These are phyloP conservation scores for Mycena sanguinolenta DNA, from an alignment of 768 basidiomycete species.

Conservation along the genomic window DNA sequence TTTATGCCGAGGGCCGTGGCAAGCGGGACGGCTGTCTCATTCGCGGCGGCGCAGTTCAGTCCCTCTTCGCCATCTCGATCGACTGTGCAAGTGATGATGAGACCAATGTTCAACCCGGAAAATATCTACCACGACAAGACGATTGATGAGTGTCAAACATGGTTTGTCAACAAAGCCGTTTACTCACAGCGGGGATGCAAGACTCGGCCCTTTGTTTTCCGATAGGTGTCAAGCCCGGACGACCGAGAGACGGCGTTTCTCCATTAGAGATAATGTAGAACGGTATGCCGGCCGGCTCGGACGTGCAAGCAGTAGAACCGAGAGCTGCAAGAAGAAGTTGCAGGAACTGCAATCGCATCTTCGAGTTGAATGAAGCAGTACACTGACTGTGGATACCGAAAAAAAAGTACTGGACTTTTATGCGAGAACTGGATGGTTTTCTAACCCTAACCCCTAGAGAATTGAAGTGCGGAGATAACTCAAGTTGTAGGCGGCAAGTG, in stretches of 20 bases:
- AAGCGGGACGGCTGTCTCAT: conserved; percentile 41
- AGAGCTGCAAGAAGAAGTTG: conserved; percentile 10
- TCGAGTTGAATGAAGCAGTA: neutral
- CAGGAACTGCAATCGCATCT: conserved; percentile 4
- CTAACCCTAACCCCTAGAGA: too few species aligned
- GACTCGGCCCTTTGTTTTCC: conserved; percentile 39
- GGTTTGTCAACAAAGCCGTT: neutral
- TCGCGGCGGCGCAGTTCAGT: conserved; percentile 37
- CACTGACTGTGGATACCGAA: neutral
- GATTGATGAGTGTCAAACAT: conserved; percentile 4
- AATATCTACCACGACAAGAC: conserved; percentile 31
- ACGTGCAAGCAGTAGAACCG: conserved; percentile 4
- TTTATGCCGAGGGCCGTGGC: conserved; percentile 40
- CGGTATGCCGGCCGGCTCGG: conserved; percentile 1
- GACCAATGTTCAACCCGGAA: conserved; percentile 42
- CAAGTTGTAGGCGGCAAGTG: conserved; percentile 5
- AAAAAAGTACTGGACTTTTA: neutral
- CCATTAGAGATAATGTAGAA: conserved; percentile 45
- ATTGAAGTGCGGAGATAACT: conserved; percentile 6
- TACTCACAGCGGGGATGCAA: conserved; percentile 41
- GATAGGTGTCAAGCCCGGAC: conserved; percentile 42
- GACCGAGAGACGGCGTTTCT: conserved; percentile 42
- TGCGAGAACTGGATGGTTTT: neutral
- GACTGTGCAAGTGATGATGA: conserved; percentile 42
- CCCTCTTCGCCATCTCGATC: conserved; percentile 39